Percentiles rank a stretch among this genome's conserved stretches.
These are phyloP conservation scores for Nemania serpens DNA, from an alignment of 2,329 filamentous ascomycete genomes.

Conservation along the genomic window DNA sequence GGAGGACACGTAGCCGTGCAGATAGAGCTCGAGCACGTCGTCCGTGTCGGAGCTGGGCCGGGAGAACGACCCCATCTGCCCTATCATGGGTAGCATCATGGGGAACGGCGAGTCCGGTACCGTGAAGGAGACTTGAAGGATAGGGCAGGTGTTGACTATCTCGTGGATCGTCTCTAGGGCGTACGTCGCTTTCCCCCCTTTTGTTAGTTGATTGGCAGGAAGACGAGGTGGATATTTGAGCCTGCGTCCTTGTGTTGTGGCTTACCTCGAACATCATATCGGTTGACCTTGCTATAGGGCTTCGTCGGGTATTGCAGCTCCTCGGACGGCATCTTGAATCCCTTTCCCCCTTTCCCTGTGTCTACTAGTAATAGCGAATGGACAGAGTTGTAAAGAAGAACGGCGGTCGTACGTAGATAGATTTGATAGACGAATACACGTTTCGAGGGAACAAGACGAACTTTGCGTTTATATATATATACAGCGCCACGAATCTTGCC, in stretches of 20 bases:
- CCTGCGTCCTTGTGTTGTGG: neutral
- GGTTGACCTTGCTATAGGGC: constrained; percentile 67
- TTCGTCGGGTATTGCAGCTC: constrained; percentile 66
- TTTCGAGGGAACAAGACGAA: neutral
- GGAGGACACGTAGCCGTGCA: constrained; percentile 83
- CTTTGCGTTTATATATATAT: neutral
- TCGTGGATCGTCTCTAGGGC: constrained; percentile 72
- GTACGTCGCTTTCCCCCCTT: constrained; percentile 62
- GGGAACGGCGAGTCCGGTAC: constrained; percentile 70
- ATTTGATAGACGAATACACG: neutral
- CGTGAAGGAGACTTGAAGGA: constrained; percentile 82
- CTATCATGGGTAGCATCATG: constrained; percentile 82
- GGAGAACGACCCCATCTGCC: constrained; percentile 75
- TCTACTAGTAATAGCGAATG: neutral
- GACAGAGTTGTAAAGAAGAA: neutral
- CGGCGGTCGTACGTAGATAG: neutral
- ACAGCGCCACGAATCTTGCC: neutral
- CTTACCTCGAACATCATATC: constrained; percentile 66
- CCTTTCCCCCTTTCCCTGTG: neutral
- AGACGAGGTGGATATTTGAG: neutral
- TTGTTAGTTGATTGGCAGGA: constrained; percentile 21
- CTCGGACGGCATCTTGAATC: constrained; percentile 47
- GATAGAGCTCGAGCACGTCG: constrained; percentile 74
- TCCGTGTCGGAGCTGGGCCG: constrained; percentile 62
- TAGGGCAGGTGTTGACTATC: constrained; percentile 74